Conservation (phyloP, 345 rosid genomes). For the Mangifera indica region DNA sequence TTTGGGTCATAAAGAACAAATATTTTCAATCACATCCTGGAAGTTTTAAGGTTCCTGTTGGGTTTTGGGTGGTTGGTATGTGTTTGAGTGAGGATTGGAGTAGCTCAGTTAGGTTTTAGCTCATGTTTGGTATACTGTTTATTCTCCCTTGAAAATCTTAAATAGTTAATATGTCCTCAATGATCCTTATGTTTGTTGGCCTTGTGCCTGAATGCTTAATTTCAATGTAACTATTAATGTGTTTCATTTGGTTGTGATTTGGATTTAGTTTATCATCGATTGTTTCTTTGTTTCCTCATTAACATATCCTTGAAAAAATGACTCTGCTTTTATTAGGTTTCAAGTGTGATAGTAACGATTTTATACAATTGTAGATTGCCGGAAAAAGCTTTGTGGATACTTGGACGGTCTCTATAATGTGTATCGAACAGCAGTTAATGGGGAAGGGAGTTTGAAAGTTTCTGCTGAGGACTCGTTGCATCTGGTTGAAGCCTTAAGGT, state of each 20-base stretch:
- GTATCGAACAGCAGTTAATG: slow-evolving; percentile 76
- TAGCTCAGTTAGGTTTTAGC: not conserved
- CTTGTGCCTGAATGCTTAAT: not conserved
- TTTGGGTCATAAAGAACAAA: not conserved
- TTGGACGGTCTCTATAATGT: slow-evolving; percentile 75
- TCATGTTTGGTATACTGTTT: not conserved
- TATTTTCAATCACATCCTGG: not conserved
- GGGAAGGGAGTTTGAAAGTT: slow-evolving; percentile 78
- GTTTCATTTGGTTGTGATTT: not conserved
- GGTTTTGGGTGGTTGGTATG: not conserved
- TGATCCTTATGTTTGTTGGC: not conserved
- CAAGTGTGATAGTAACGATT: slow-evolving; percentile 14
- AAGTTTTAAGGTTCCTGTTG: slow-evolving; percentile 3
- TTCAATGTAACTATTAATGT: slow-evolving; percentile 7
- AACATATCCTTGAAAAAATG: slow-evolving; percentile 3
- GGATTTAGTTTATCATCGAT: not conserved
- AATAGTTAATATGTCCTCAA: not conserved
- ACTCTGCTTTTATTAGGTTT: not conserved
- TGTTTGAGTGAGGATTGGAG: not conserved
- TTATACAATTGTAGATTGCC: slow-evolving; percentile 63
- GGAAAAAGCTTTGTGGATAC: slow-evolving; percentile 79
- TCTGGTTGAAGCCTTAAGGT: slow-evolving; percentile 97
- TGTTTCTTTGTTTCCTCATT: not conserved
- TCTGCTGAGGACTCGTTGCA: slow-evolving; percentile 90
- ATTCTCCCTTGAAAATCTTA: not conserved